Base-by-base conservation (phyloP, 2,329 filamentous ascomycete genomes). In the Emericellopsis cladophorae region DNA sequence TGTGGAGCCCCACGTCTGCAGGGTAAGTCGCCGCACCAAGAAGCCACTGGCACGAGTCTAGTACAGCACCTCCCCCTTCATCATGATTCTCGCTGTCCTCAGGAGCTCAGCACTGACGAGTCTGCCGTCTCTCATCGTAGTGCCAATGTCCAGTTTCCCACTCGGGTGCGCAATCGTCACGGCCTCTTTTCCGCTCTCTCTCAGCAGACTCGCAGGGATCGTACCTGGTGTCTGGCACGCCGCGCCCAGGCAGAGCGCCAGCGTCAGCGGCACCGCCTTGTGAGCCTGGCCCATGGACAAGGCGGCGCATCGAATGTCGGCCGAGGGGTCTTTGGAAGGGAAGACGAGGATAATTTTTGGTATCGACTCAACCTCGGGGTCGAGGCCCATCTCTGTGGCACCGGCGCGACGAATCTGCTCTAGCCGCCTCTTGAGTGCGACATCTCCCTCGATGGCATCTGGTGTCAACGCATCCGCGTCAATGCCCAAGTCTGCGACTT, bases 341-440 rank as follows among this genome's bases (percentile, higher is more conserved):
- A 72, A 57, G 5, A 72, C 43, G 15, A 68, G 49, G 14, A 60
- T 72, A 31, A 84, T 75, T 52, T 84, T 81, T 1, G 80, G 79
- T 2, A 83, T 71, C 2, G 74, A 75, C 35, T 56, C 48, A 2
- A 51, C 47, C 11, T 54, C 48, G 7, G 68, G 57, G 38, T 60
- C 66, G 37, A 84, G 60, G 0, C 78, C 77, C 79, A 84, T 84
- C 21, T 61, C 62, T 0, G 70, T 65, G 0, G 75, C 72, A 1
- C 74, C 80, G 36, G 66, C 61, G 37, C 62, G 65, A 2, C 80
- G 66, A 40, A 84, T 76, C 1, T 57, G 56, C 41, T 82, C 66
- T 34, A 83, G 60, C 4, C 62, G 64, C 0, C 51, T 37, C 7
- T 71, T 57, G 1, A 79, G 55, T 2, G 49, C 49, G 0, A 57